Base-by-base conservation (phyloP, 768 basidiomycete genomes). In the Tulasnella sp. region DNA sequence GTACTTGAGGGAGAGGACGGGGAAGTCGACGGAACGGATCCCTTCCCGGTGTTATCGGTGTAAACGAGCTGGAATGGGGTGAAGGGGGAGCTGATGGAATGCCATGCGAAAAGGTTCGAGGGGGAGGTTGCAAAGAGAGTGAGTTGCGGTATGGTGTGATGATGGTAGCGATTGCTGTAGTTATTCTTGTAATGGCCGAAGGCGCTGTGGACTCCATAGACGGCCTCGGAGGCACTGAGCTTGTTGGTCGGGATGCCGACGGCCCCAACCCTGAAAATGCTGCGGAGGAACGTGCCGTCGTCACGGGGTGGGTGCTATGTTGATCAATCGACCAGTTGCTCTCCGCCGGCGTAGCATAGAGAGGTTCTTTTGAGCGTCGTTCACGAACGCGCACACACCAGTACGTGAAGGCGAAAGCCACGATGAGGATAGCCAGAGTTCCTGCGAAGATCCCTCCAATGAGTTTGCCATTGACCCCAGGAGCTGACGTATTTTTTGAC, bases 341-440 rank as follows among this genome's bases (percentile, higher is more conserved):
- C 60, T 64, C 60, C n/a, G 60, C 60, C 16, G 28, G 60, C 12
- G 60, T 64, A 28, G 60, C 60, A 31, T 64, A 64, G 60, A 64
- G 60, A 64, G 31, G 60, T 34, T 64, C 60, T 34, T 64, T 64
- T 34, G 60, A 34, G 60, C 28, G 60, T 64, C 60, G 60, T 34
- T 64, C 60, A 7, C 60, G 60, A 8, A 28, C 12, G 9, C 60
- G 60, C n/a, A 64, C 60, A 64, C 60, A 64, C 60, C 60, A 64
- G 60, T 64, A 64, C 60, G 60, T 64, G 60, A 64, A 64, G 12
- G 60, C 60, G 60, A 64, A 64, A 64, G n/a, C 60, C 28, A 64
- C 60, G 31, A 34, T 24, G 12, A 64, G 60, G n/a, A 64, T 64
- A 20, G 60, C 60, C 60, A 64, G 31, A 64, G 60, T 64, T 9